Evolutionary conservation across 306 rosid genomes (phyloP), one percentile per base, ranked within the genome.

Genomic region (Fagus crenata): DNA sequence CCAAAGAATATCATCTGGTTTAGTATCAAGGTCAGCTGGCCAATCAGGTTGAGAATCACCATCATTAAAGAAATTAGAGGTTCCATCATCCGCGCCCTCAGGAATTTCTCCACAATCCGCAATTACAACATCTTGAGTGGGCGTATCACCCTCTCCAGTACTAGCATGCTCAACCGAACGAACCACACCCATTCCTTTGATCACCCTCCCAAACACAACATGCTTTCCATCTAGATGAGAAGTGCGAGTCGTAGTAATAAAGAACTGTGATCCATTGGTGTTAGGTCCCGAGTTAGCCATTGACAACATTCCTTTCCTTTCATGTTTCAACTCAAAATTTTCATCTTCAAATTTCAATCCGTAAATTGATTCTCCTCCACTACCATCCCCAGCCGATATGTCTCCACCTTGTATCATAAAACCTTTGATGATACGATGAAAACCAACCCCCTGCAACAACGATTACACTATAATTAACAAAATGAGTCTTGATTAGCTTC

Each of bases 381-480:
- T 84, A 9, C 96, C 97, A 35, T 92, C 53, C 6, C 87, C 82
- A 6, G 87, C 94, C 0, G 97, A 83, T 61, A 88, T 82, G 80
- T 92, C 95, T 6, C 97, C 97, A 2, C 95, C 95, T 87, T 92
- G 97, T 11, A 90, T 78, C 97, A 90, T 92, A 76, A 90, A 90
- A 4, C 95, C 95, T 71, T 86, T 92, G 74, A 92, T 84, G 5
- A 92, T 70, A 13, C 93, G 97, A 76, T 92, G 97, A 74, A 92
- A 92, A 55, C 87, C 28, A 1, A 61, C 80, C 6, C 90, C 93
- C 90, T 87, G 60, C 39, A 72, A 15, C 6, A 4, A 55, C 42
- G 7, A 69, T 77, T 32, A 2, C 15, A 12, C 54, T 22, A 22
- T 14, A 13, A 5, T n/a, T 46, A 32, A 61, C 7, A 15, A 54